Percentiles rank a stretch among this genome's conserved stretches.
These are phyloP conservation scores for Amylocarpus encephaloides DNA, from an alignment of 2,329 filamentous ascomycete species.

Conservation along the genomic window DNA sequence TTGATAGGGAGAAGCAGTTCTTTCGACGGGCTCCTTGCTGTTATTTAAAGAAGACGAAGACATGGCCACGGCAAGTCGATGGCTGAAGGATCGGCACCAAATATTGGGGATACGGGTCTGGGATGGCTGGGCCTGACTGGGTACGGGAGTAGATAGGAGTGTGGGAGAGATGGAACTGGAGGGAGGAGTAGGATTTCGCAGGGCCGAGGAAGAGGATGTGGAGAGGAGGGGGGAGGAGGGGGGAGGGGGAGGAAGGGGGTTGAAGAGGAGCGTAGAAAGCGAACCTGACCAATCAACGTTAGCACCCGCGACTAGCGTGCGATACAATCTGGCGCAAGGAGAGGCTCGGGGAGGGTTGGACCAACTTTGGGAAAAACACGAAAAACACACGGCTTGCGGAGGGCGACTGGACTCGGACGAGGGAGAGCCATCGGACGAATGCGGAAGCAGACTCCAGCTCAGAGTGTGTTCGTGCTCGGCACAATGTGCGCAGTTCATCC, in stretches of 20 bases:
- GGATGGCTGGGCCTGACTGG: conserved; percentile 3
- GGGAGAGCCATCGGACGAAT: conserved; percentile 13
- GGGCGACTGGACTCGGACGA: too few species aligned
- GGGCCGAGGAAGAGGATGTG: conserved; percentile 6
- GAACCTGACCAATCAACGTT: neutral
- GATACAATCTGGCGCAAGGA: conserved; percentile 5
- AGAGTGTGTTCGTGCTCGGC: neutral
- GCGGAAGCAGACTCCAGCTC: neutral
- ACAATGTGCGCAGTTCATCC: neutral
- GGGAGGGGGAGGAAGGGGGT: too few species aligned
- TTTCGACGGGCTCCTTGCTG: conserved; percentile 21
- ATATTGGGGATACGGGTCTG: conserved; percentile 1
- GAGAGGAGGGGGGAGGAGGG: neutral
- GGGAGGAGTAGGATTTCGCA: conserved; percentile 1
- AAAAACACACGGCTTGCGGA: conserved; percentile 19
- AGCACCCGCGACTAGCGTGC: neutral
- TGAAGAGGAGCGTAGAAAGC: neutral
- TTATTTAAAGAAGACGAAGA: conserved; percentile 22
- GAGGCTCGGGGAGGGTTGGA: conserved; percentile 2
- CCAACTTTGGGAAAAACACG: conserved; percentile 18
- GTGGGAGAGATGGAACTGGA: conserved; percentile 2
- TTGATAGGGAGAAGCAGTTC: conserved; percentile 27
- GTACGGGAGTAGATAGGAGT: conserved; percentile 4
- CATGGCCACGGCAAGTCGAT: conserved; percentile 8
- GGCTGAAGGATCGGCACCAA: conserved; percentile 9